phyloP scores from a whole-genome alignment of 352 stramenopile species.

The Globisporangium spinosum region DNA sequence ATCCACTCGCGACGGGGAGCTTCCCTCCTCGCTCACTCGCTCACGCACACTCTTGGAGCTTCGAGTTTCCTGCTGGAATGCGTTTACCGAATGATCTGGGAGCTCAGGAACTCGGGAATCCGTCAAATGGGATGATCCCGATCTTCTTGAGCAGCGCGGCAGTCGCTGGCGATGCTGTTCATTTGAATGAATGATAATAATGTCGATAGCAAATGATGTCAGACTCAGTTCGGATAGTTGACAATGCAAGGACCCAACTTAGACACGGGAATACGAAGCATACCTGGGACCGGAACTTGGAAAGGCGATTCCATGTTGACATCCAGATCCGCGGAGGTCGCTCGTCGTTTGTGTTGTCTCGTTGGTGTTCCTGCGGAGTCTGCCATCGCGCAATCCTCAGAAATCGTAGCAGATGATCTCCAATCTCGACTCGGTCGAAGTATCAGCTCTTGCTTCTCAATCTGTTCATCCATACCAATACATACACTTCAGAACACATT shows the following conservation, averaged over 20 bases:
- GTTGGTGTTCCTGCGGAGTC: constrained; percentile 17
- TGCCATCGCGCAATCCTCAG: constrained; percentile 7
- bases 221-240: too few relatives aligned
- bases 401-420: background rate
- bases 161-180: constrained; percentile 14
- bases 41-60: background rate
- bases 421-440: constrained; percentile 14
- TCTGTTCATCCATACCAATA: constrained; percentile 20
- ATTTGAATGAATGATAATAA: background rate
- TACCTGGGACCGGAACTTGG: constrained; percentile 45
- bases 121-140: constrained; percentile 14
- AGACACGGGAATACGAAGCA: background rate
- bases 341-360: constrained; percentile 17
- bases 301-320: constrained; percentile 25
- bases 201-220: too few relatives aligned
- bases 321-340: constrained; percentile 3
- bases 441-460: constrained; percentile 36
- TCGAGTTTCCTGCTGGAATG: background rate
- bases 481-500: background rate
- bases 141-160: constrained; percentile 16
- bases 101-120: constrained; percentile 2
- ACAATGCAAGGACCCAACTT: background rate
- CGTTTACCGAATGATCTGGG: background rate
- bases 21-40: background rate
- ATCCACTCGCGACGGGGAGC: background rate